phyloP scores from a whole-genome alignment of 768 basidiomycete species.

The Amyloporia xantha region DNA sequence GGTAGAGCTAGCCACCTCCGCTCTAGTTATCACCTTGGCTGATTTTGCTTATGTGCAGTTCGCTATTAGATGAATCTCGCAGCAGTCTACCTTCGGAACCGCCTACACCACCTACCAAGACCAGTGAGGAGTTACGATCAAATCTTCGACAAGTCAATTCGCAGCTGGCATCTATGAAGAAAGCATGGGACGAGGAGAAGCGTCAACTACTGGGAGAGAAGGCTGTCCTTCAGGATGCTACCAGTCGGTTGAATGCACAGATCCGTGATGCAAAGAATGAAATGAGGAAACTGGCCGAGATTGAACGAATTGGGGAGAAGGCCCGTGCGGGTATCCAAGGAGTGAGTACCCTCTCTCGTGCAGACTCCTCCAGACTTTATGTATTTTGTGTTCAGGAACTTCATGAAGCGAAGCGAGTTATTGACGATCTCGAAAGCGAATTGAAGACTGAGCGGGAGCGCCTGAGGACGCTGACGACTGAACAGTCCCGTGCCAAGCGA shows the following conservation, averaged over 20 bases:
- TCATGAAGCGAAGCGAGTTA: slow-evolving; percentile 55
- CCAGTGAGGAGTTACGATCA: slow-evolving; percentile 54
- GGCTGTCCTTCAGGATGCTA: slow-evolving; percentile 62
- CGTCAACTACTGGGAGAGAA: slow-evolving; percentile 61
- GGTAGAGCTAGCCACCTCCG: slow-evolving; percentile 36
- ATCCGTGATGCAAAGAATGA: slow-evolving; percentile 55
- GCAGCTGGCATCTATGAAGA: slow-evolving; percentile 59
- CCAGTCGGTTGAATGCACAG: slow-evolving; percentile 58
- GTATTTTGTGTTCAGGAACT: slow-evolving; percentile 47
- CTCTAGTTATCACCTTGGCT: neutral
- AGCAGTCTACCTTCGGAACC: slow-evolving; percentile 47
- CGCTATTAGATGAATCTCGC: slow-evolving; percentile 42
- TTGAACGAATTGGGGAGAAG: slow-evolving; percentile 42
- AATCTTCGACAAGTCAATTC: slow-evolving; percentile 56
- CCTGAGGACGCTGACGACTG: slow-evolving; percentile 52
- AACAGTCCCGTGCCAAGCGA: slow-evolving; percentile 55
- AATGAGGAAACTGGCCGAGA: slow-evolving; percentile 45
- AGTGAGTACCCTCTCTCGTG: slow-evolving; percentile 31
- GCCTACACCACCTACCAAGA: slow-evolving; percentile 61
- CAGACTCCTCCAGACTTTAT: slow-evolving; percentile 16
- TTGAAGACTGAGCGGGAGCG: slow-evolving; percentile 66
- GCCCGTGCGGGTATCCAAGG: slow-evolving; percentile 46
- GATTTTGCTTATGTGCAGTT: slow-evolving; percentile 32
- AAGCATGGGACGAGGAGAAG: slow-evolving; percentile 66
- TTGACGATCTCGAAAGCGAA: slow-evolving; percentile 65